Evolutionary conservation across 1,284 basidiomycete genomes (phyloP).

Genomic region (Papiliotrema nemorosa): DNA sequence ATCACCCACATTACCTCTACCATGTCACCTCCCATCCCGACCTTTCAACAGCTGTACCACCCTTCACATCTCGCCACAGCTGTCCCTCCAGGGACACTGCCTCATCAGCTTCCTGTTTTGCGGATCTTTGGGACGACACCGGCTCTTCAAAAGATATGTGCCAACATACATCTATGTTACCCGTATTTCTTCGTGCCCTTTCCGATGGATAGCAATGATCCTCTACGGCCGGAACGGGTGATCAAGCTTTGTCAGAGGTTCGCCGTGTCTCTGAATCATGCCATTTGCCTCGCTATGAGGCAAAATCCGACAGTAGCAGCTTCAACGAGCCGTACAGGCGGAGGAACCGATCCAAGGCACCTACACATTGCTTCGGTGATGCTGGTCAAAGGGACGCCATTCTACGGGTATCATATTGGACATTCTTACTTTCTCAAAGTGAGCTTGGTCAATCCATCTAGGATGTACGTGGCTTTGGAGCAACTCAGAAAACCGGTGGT

Average conservation of each 20-base stretch:
- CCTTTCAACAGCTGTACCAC: constrained; percentile 28
- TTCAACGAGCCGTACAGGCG: constrained; percentile 26
- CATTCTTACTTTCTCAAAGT: constrained; percentile 90
- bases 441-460: constrained; percentile 66
- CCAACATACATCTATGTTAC: constrained; percentile 76
- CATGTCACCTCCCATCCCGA: constrained; percentile 38
- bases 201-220: constrained; percentile 50
- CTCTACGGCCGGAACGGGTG: constrained; percentile 46
- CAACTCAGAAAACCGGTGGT: constrained; percentile 76
- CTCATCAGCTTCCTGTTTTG: constrained; percentile 70
- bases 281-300: constrained; percentile 45
- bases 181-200: constrained; percentile 58
- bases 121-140: constrained; percentile 84
- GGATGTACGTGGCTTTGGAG: constrained; percentile 65
- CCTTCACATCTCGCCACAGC: constrained; percentile 58
- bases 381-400: constrained; percentile 89
- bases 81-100: constrained; percentile 43
- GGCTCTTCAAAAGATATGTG: constrained; percentile 70
- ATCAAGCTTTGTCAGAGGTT: constrained; percentile 45
- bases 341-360: constrained; percentile 44
- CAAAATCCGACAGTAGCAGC: constrained; percentile 37
- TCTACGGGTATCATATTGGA: constrained; percentile 89
- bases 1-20: constrained; percentile 50
- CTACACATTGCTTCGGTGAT: constrained; percentile 62
- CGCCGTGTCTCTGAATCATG: constrained; percentile 46